Evolutionary conservation across 108 stramenopile species (phyloP), one percentile per base, ranked within the genome.

Genomic region (Skeletonema marinoi): DNA sequence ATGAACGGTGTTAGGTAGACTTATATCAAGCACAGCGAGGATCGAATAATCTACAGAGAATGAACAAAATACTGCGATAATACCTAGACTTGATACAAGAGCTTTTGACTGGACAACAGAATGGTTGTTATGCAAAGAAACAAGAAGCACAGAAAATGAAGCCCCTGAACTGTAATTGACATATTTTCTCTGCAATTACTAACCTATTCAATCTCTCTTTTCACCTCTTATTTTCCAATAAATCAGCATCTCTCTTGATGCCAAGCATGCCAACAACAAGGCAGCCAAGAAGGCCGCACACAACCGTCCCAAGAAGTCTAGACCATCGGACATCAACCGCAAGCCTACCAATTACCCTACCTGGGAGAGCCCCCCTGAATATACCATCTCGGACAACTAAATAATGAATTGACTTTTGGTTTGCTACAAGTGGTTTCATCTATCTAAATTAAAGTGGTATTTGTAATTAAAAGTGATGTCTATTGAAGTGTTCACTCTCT

Each of bases 231-330:
- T 56, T 54, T 10, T 56, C 25, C 50, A 21, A 29, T 7, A 54
- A 46, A 46, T 31, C 63, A 80, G 80, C 56, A 38, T 81, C 14
- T 70, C 80, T 42, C 80, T 81, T 65, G 58, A 74, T 73, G 91
- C 95, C 74, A 93, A 96, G 72, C 91, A 96, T 76, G 90, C 79
- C 39, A 88, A 90, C 39, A 90, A 96, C 62, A 96, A 96, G 81
- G 94, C 88, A 65, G 90, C 91, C 31, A 89, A 88, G 77, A 92
- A 91, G 88, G 90, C 90, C 78, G 81, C 78, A 11, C 71, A 88
- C 61, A 88, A 96, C 71, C 91, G 94, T 36, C 94, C 94, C 29
- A 75, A 80, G 35, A 96, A 96, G 85, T 84, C 85, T 58, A 85
- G 90, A 59, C 90, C 89, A 60, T 89, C 91, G 42, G 94, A 96